Evolutionary conservation across 495 filamentous ascomycete genomes (phyloP).

Genomic region (Penicillium odoratum): DNA sequence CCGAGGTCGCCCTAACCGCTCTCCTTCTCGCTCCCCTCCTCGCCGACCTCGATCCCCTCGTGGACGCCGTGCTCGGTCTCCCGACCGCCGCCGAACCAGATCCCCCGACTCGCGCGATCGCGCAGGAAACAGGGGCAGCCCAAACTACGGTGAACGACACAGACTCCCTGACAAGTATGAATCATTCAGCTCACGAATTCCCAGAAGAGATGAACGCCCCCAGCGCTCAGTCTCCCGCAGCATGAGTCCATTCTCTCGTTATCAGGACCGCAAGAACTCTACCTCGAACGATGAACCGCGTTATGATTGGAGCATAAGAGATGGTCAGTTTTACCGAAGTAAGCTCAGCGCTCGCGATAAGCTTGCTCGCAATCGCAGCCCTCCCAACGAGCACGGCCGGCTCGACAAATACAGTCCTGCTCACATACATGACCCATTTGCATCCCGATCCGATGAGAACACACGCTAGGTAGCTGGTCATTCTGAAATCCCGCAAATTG

Average conservation of each 20-base stretch:
- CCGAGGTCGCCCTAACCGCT: conserved; percentile 38
- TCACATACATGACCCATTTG: conserved; percentile 52
- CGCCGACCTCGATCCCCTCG: conserved; percentile 34
- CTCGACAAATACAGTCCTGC: conserved; percentile 52
- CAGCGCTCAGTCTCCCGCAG: conserved; percentile 48
- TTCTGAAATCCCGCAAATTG: conserved; percentile 42
- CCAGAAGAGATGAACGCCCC: conserved; percentile 54
- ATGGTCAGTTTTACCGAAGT: too few relatives aligned
- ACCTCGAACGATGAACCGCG: conserved; percentile 26
- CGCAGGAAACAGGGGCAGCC: conserved; percentile 40
- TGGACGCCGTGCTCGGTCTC: conserved; percentile 17
- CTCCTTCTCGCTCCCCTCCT: conserved; percentile 38
- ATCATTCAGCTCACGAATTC: conserved; percentile 59
- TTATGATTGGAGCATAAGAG: too few relatives aligned
- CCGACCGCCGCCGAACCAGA: conserved; percentile 32
- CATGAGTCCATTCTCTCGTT: conserved; percentile 33
- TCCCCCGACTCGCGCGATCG: conserved; percentile 39
- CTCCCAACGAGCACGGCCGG: conserved; percentile 45
- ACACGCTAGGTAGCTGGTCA: conserved; percentile 62
- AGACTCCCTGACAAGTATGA: conserved; percentile 50
- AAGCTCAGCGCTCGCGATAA: too few relatives aligned
- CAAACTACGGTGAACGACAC: conserved; percentile 53
- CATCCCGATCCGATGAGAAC: conserved; percentile 52
- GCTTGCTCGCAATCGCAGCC: conserved; percentile 6
- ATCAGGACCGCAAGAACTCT: conserved; percentile 31